phyloP scores from a whole-genome alignment of 208 protist genomes.

The Angomonas deanei region DNA sequence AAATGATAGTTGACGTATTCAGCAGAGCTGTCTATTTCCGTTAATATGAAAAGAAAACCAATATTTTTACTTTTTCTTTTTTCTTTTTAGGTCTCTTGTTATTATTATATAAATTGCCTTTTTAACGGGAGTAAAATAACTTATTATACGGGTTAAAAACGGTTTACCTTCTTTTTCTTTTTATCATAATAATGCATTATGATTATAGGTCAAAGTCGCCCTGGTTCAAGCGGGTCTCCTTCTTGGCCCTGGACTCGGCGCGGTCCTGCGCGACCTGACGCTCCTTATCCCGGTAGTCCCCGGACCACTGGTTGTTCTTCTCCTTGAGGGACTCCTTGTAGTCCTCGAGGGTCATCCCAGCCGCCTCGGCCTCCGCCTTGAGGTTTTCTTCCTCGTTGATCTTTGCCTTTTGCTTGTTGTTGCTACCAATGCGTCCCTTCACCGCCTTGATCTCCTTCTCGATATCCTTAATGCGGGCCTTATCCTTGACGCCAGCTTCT shows the following conservation, averaged over 20 bases:
- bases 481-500: slow-evolving; percentile 60
- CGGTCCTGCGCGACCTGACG: slow-evolving; percentile 34
- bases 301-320: slow-evolving; percentile 11
- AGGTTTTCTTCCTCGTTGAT: slow-evolving; percentile 55
- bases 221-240: slow-evolving; percentile 2
- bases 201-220: slow-evolving; percentile 31
- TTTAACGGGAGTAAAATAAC: too few species aligned
- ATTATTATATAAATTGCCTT: too few species aligned
- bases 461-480: slow-evolving; percentile 87
- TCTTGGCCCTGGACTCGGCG: slow-evolving; percentile 45
- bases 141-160: too few species aligned
- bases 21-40: too few species aligned
- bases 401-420: slow-evolving; percentile 50
- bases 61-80: slow-evolving; percentile 1
- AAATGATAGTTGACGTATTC: not conserved
- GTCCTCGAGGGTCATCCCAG: slow-evolving; percentile 60
- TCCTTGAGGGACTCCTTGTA: slow-evolving; percentile 20
- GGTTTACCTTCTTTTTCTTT: not conserved
- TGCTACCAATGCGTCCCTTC: slow-evolving; percentile 56
- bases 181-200: not conserved
- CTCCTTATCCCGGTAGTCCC: slow-evolving; percentile 8
- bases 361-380: slow-evolving; percentile 46
- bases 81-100: slow-evolving; percentile 7
- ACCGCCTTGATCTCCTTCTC: slow-evolving; percentile 78
- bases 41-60: too few species aligned